Evolutionary conservation across 768 basidiomycete genomes (phyloP).

Genomic region (Tylopilus subfusipes): DNA sequence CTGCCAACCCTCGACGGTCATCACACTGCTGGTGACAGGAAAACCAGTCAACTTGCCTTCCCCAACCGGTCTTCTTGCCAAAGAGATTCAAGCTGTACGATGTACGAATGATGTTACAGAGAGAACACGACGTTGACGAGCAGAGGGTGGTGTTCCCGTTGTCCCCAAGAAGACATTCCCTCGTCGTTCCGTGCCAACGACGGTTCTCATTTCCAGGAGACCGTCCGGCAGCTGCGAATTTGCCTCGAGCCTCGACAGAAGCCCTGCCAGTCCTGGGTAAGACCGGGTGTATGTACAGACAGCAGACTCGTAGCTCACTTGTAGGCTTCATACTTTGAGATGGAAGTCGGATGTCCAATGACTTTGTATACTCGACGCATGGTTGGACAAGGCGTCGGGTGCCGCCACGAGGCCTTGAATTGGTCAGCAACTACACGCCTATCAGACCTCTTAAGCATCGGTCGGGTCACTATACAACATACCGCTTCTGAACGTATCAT

Average conservation of each 20-base stretch:
- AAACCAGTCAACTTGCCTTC: constrained; percentile 41
- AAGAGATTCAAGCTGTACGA: constrained; percentile 62
- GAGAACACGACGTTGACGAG: constrained; percentile 51
- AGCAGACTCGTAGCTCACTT: constrained; percentile 36
- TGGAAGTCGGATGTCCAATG: constrained; percentile 43
- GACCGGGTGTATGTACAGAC: background rate
- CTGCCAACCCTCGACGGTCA: constrained; percentile 31
- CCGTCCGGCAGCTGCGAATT: constrained; percentile 51
- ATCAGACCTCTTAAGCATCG: background rate
- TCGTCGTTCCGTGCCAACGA: constrained; percentile 70
- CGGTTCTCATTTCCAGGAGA: constrained; percentile 70
- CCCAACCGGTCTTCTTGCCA: constrained; percentile 72
- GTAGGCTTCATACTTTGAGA: constrained; percentile 59
- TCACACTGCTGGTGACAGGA: background rate
- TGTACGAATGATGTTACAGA: constrained; percentile 61
- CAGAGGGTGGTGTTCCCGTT: constrained; percentile 52
- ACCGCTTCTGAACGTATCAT: constrained; percentile 68
- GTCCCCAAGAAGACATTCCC: constrained; percentile 63
- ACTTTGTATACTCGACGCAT: constrained; percentile 67
- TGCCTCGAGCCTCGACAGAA: constrained; percentile 56
- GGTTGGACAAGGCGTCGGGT: constrained; percentile 52
- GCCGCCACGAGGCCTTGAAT: constrained; percentile 69
- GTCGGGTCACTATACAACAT: constrained; percentile 15
- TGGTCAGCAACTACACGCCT: constrained; percentile 54
- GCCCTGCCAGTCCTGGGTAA: constrained; percentile 34